Base-by-base conservation (phyloP, 352 stramenopile genomes). In the Pythium utonaiense region DNA sequence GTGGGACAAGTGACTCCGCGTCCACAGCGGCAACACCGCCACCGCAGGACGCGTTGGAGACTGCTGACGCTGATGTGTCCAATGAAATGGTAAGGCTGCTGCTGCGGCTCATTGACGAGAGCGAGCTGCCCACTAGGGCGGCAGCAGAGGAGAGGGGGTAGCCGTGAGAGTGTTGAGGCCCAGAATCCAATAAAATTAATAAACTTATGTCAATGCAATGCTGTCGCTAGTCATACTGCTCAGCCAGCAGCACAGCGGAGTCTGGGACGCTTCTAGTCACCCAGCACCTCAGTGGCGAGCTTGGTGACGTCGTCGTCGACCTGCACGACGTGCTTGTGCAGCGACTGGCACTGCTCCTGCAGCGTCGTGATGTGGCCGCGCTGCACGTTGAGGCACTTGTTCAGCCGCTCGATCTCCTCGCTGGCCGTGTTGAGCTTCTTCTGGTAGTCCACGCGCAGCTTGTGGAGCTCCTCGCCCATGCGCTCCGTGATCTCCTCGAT, bases 291-390 rank as follows among this genome's bases (percentile, higher is more conserved):
- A 53, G 81, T 86, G 45, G 83, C 80, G 56, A 93, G 80, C 59
- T 89, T 91, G 60, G 80, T 89, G 36, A 93, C 80, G 60, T 93
- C 83, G 28, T 93, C 83, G 48, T 93, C 83, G n/a, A 93, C 81
- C 69, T 90, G 81, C 42, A 88, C 79, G 42, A 93, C 78, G 68
- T 93, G 81, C 64, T 90, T 91, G 77, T 93, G 81, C 38, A 93
- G 70, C 42, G 80, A 91, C 56, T 91, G 77, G 34, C 81, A 91
- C 65, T 91, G 83, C 62, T 93, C 81, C 62, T 93, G 80, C 24
- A 91, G 71, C 42, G 83, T 93, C 68, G 80, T 89, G 61, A 93
- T 90, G 57, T 89, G 82, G 31, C 83, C 83, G 28, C 83, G 83
- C 73, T 93, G 81, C 28, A 93, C 81, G 45, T 84, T 91, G 49